Base-by-base conservation (phyloP, 306 rosid species). In the Fragaria nilgerrensis region DNA sequence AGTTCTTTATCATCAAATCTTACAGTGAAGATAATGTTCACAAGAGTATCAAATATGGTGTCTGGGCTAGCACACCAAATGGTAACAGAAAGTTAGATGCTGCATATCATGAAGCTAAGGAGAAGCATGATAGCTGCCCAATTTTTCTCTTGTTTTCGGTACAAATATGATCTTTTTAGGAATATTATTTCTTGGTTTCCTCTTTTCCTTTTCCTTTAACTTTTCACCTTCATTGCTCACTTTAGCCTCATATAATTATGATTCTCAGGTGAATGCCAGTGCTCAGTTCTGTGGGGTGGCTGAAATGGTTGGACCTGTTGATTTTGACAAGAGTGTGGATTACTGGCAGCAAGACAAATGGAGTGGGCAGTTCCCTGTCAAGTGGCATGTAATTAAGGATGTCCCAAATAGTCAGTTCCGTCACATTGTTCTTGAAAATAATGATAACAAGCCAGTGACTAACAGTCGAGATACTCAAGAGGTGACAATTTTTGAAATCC, bases 261-360 rank as follows among this genome's bases (percentile, higher is more conserved):
- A 75, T 63, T 62, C 81, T 73, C 82, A 92, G 97, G 97, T 92
- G 55, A 92, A 92, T 90, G 97, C 97, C 22, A 92, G 97, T 87
- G 90, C 97, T 79, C 97, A 92, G 84, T 92, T 92, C 81, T 92
- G 97, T 84, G 97, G 97, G 78, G 93, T 92, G 75, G 95, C 97
- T 78, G 97, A 92, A 87, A 92, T 92, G 97, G 67, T 90, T 72
- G 97, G 97, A 79, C 90, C 95, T 80, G 97, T 92, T 73, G 91
- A 92, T 83, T 92, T 92, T 82, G 97, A 92, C 82, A 90, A 90
- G 83, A 92, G 87, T 55, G 93, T 90, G 49, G 93, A 88, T 82
- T 92, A 90, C 82, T 92, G 97, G 97, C 97, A 92, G 80, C 97
- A 92, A 83, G 97, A 92, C 84, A 92, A 92, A 83, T 92, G 97